These are phyloP conservation scores for Mycena venus DNA, from an alignment of 768 basidiomycete genomes.

Conservation along the genomic window DNA sequence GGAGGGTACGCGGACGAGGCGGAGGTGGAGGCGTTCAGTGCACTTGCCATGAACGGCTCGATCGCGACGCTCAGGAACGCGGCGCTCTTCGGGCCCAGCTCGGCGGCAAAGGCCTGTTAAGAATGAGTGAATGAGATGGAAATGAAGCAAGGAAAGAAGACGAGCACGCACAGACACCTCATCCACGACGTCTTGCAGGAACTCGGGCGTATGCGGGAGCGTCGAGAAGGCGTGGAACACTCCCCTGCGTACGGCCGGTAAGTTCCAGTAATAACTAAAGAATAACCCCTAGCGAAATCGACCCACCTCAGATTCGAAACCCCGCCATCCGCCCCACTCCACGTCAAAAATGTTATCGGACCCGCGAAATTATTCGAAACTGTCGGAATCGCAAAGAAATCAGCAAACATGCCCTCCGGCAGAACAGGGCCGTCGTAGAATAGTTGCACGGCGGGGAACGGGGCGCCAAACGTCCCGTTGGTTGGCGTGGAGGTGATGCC, in stretches of 20 bases:
- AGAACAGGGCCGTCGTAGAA: conserved; percentile 20
- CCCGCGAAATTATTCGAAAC: conserved; percentile 6
- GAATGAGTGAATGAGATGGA: not conserved
- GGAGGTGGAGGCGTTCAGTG: conserved; percentile 1
- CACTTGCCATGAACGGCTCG: conserved; percentile 22
- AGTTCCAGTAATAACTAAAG: too few relatives aligned
- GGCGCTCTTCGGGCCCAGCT: conserved; percentile 11
- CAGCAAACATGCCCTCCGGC: conserved; percentile 22
- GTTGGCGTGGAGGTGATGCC: conserved; percentile 12
- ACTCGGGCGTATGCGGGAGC: conserved; percentile 24
- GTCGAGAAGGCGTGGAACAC: conserved; percentile 28
- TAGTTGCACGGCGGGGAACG: conserved; percentile 9
- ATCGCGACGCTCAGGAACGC: conserved; percentile 26
- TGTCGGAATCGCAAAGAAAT: conserved; percentile 27
- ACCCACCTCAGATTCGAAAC: conserved; percentile 19
- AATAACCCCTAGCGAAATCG: not conserved
- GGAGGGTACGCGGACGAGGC: conserved; percentile 25
- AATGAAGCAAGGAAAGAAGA: not conserved
- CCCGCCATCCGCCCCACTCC: conserved; percentile 24
- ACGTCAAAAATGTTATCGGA: conserved; percentile 20
- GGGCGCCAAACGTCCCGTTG: conserved; percentile 8
- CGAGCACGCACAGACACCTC: conserved; percentile 22
- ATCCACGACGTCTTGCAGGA: conserved; percentile 28
- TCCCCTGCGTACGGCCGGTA: not conserved
- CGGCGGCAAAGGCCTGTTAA: not conserved